Evolutionary conservation across 2,329 filamentous ascomycete genomes (phyloP).

Genomic region (Lasiodiplodia sp.): DNA sequence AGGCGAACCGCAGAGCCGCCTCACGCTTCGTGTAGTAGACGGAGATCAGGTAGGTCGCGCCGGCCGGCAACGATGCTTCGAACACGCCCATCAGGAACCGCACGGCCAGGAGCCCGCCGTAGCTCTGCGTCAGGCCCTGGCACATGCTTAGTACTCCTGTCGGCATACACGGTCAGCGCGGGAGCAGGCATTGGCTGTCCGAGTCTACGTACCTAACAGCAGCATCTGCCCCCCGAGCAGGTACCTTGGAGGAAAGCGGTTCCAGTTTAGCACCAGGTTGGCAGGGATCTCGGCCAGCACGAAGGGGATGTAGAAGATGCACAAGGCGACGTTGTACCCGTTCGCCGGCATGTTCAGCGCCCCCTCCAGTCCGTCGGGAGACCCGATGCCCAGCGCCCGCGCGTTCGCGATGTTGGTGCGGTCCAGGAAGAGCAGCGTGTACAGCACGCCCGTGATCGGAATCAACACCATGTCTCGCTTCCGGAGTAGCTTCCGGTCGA

Average conservation of each 20-base stretch:
- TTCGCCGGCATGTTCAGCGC: slow-evolving; percentile 68
- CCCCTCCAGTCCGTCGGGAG: slow-evolving; percentile 46
- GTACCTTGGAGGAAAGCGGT: slow-evolving; percentile 71
- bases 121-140: slow-evolving; percentile 41
- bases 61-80: slow-evolving; percentile 43
- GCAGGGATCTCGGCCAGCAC: slow-evolving; percentile 77
- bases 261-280: slow-evolving; percentile 75
- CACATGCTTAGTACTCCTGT: slow-evolving; percentile 35
- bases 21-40: slow-evolving; percentile 24
- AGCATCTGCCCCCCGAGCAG: slow-evolving; percentile 85
- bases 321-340: slow-evolving; percentile 76
- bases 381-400: slow-evolving; percentile 55
- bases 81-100: slow-evolving; percentile 45
- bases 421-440: slow-evolving; percentile 40
- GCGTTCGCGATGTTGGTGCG: slow-evolving; percentile 51
- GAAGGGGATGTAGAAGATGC: slow-evolving; percentile 88
- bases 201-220: slow-evolving; percentile 62
- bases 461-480: slow-evolving; percentile 45
- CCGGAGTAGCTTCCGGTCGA: slow-evolving; percentile 46
- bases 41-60: slow-evolving; percentile 31
- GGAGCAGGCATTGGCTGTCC: slow-evolving; percentile 58
- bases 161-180: background rate
- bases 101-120: slow-evolving; percentile 39
- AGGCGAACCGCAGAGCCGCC: slow-evolving; percentile 12
- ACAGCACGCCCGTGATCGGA: slow-evolving; percentile 39